Evolutionary conservation across 1,284 basidiomycete species (phyloP).

Genomic region (Microbotryum silenes-acaulis): DNA sequence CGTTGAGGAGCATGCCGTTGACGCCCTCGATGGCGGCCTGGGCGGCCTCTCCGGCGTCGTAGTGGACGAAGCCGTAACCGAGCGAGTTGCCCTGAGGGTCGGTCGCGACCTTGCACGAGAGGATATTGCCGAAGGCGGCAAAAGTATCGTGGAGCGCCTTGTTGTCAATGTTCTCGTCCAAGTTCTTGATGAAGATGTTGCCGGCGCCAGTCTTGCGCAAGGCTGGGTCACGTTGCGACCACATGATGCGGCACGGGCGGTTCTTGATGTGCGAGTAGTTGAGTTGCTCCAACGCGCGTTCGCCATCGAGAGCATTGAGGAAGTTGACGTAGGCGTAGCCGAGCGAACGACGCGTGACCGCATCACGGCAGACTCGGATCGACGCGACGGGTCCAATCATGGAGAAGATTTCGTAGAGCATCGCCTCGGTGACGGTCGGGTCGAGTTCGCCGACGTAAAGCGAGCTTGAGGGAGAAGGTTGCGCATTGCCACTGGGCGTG

Average conservation of each 20-base stretch:
- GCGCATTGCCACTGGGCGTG: constrained; percentile 15
- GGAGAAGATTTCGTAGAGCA: constrained; percentile 99
- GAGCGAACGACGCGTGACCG: constrained; percentile 97
- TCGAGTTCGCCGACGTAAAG: constrained; percentile 99
- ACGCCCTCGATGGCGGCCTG: constrained; percentile 96
- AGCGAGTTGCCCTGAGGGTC: constrained; percentile 82
- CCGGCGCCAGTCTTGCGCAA: constrained; percentile 99
- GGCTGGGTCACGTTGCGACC: constrained; percentile 99
- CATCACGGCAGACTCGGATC: constrained; percentile 99
- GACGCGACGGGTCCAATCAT: constrained; percentile 99
- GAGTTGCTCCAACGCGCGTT: constrained; percentile 97
- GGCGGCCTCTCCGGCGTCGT: constrained; percentile 94
- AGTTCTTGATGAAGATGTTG: constrained; percentile 99
- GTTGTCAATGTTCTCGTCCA: constrained; percentile 97
- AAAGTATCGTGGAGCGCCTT: constrained; percentile 99
- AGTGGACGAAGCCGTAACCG: constrained; percentile 98
- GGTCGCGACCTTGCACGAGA: constrained; percentile 98
- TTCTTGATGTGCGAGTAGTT: constrained; percentile 99
- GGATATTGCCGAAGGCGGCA: constrained; percentile 95
- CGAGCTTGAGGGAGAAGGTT: constrained; percentile 50
- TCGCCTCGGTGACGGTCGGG: constrained; percentile 94
- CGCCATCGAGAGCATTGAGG: constrained; percentile 92
- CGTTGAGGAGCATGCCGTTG: constrained; percentile 98
- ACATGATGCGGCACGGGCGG: constrained; percentile 99
- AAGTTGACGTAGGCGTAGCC: constrained; percentile 99